phyloP scores from a whole-genome alignment of 257 asterid genomes.

The Craterostigma plantagineum region DNA sequence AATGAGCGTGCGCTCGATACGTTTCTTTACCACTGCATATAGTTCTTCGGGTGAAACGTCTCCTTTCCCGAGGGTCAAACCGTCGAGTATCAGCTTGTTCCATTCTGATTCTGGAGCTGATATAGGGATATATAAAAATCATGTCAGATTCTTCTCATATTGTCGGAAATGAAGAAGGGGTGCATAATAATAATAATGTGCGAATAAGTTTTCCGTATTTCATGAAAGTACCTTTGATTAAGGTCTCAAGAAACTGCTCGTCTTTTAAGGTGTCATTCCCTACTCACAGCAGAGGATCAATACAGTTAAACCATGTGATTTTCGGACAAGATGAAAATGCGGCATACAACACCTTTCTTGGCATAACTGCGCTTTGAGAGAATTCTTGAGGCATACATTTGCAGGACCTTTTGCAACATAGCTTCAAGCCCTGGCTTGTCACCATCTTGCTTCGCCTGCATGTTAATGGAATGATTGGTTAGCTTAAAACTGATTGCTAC shows the following conservation, averaged over 20 bases:
- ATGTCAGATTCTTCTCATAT: neutral
- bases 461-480: neutral
- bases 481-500: no score
- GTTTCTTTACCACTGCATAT: slow-evolving; percentile 56
- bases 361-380: slow-evolving; percentile 94
- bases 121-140: slow-evolving; percentile 2
- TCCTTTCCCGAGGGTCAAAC: slow-evolving; percentile 62
- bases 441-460: slow-evolving; percentile 84
- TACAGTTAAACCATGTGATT: slow-evolving; percentile 4
- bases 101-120: slow-evolving; percentile 79
- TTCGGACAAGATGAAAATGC: neutral
- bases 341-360: slow-evolving; percentile 36
- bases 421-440: slow-evolving; percentile 98
- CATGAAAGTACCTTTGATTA: slow-evolving; percentile 47
- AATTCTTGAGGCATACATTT: slow-evolving; percentile 73
- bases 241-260: slow-evolving; percentile 73
- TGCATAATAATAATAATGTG: no score
- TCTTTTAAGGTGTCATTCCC: slow-evolving; percentile 62
- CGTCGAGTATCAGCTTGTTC: slow-evolving; percentile 59
- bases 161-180: neutral
- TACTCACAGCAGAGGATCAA: slow-evolving; percentile 16
- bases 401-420: slow-evolving; percentile 88
- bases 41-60: slow-evolving; percentile 53
- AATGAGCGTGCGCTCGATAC: slow-evolving; percentile 68
- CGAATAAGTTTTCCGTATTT: no score